Percentiles rank a stretch among this genome's conserved stretches.
These are phyloP conservation scores for Stylonectria norvegica DNA, from an alignment of 2,329 filamentous ascomycete genomes.

Conservation along the genomic window DNA sequence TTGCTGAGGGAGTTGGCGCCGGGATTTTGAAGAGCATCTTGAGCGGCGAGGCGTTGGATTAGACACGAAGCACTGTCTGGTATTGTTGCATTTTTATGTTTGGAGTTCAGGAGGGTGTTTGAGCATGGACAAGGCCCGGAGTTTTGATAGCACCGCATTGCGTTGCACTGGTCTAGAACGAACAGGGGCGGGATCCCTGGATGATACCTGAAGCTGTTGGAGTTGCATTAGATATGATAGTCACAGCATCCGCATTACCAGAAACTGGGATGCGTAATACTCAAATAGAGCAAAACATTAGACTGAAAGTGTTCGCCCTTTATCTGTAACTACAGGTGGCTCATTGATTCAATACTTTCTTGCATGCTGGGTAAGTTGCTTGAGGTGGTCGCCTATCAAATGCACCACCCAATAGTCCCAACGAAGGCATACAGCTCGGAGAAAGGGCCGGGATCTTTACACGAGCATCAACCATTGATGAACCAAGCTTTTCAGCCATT, in stretches of 20 bases:
- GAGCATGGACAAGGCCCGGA: not conserved
- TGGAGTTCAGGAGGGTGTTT: constrained; percentile 17
- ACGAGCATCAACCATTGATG: too few relatives aligned
- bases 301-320: too few relatives aligned
- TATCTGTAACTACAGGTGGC: too few relatives aligned
- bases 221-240: too few relatives aligned
- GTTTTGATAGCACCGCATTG: too few relatives aligned
- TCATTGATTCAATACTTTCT: too few relatives aligned
- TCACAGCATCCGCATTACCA: too few relatives aligned
- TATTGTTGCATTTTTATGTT: constrained; percentile 16
- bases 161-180: too few relatives aligned
- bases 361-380: not conserved
- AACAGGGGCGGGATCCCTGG: too few relatives aligned
- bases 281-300: too few relatives aligned
- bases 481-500: constrained; percentile 33
- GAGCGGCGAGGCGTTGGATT: constrained; percentile 58
- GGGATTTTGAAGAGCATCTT: constrained; percentile 62
- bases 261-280: too few relatives aligned
- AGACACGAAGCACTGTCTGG: constrained; percentile 11
- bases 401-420: not conserved
- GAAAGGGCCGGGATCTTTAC: not conserved
- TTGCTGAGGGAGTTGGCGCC: constrained; percentile 60
- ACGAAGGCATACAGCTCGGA: not conserved
- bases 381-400: not conserved
- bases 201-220: too few relatives aligned